Evolutionary conservation across 306 rosid genomes (phyloP), one percentile per base, ranked within the genome.

Genomic region (Cajanus cajan): DNA sequence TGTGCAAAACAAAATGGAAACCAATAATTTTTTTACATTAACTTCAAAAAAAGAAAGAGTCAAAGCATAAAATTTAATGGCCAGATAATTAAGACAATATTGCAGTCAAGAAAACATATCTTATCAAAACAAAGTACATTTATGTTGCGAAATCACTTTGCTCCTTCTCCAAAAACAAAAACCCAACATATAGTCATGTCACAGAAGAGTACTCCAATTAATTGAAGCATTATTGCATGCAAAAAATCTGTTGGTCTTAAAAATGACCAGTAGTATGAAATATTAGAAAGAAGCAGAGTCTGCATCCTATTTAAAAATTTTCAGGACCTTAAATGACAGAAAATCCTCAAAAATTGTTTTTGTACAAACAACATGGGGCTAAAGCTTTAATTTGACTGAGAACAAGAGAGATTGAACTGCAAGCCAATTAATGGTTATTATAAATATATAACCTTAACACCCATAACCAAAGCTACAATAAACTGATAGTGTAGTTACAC

Each of bases 301-400:
- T 21, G 69, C 66, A 71, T 7, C 63, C 70, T 40, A 59, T 33
- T 54, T 2, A 54, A 47, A 61, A 48, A 62, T 82, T 43, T 21
- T 14, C 59, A 66, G 65, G 43, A 63, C 48, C 63, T 81, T 45
- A 45, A 67, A 75, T 68, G 68, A 48, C 65, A 74, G 50, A 75
- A 62, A 54, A 36, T 75, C 33, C 64, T 66, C 43, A 81, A 55
- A 74, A 21, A 2, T 10, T 66, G 48, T 66, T 39, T 36, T 18
- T 28, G 3, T 28, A 28, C 31, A 36, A 6, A 59, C 19, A 50
- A 22, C 61, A 58, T 10, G 40, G 11, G 16, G 25, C 40, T 34
- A 76, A 64, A 80, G 41, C 28, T 73, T 73, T 19, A 45, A 71
- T 37, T 43, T 69, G 61, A 48, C 19, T 25, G 15, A 69, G 31